Conservation (phyloP, 2,329 filamentous ascomycete genomes). For the Ophiostoma piceae region DNA sequence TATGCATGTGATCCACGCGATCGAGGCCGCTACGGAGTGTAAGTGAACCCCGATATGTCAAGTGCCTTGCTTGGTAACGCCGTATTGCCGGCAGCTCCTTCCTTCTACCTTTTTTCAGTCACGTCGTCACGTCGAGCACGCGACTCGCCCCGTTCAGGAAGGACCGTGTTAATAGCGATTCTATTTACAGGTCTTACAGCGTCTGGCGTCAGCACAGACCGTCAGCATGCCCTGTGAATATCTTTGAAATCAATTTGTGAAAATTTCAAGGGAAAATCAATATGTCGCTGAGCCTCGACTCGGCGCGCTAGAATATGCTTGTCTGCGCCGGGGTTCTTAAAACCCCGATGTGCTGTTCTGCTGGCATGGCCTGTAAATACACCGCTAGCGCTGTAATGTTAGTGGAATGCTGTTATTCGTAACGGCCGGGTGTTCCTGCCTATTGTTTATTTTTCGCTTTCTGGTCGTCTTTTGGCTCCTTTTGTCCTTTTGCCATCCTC, state of each 20-base stretch:
- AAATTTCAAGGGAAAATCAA: too few relatives aligned
- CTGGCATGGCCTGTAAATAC: not conserved
- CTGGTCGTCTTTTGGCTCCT: too few relatives aligned
- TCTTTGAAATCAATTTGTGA: not conserved
- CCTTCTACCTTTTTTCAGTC: not conserved
- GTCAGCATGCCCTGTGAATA: not conserved
- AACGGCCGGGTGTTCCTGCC: not conserved
- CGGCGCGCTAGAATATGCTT: not conserved
- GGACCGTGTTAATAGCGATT: not conserved
- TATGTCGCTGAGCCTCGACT: not conserved
- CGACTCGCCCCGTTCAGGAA: not conserved
- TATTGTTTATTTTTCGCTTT: not conserved
- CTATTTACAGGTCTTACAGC: not conserved
- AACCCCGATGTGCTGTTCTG: slow-evolving; percentile 2
- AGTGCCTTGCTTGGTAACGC: not conserved
- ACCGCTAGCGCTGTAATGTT: not conserved
- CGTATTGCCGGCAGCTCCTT: not conserved
- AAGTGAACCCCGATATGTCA: not conserved
- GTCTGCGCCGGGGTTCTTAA: slow-evolving; percentile 2
- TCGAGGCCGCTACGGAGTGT: slow-evolving; percentile 1
- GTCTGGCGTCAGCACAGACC: not conserved
- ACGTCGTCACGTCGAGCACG: slow-evolving; percentile 1
- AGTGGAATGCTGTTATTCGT: not conserved
- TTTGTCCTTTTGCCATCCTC: too few relatives aligned
- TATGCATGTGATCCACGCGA: not conserved